Evolutionary conservation across 225 moss, liverwort and hornwort genomes (phyloP), one percentile per base, ranked within the genome.

Genomic region (Polytrichum formosum): DNA sequence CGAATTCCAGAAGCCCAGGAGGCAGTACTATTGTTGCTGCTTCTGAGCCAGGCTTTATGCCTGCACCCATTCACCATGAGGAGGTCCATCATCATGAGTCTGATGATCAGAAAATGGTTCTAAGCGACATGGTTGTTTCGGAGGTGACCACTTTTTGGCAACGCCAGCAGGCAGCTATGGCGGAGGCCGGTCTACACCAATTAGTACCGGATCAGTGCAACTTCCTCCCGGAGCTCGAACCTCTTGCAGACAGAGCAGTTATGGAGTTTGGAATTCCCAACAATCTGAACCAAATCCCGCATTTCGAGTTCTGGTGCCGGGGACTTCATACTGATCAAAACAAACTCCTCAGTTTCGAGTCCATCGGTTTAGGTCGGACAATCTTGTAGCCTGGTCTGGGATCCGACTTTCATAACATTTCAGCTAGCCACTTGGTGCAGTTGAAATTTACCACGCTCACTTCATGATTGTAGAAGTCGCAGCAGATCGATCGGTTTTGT

Each of bases 101-200:
- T 22, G 25, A 22, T 63, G 30, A 69, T 31, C 75, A 46, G 29
- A 56, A 53, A 58, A 62, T 65, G 25, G 33, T 33, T 27, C 18
- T 19, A 26, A 29, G 46, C 17, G 26, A 65, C 67, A 21, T 46
- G 53, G 26, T 10, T n/a, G 73, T 73, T 19, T 54, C 69, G 53
- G 26, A 29, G 21, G 72, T 26, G 69, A 64, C 61, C 33, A 68
- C 71, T 9, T 77, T 72, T 20, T 84, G 77, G 80, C 71, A 61
- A 10, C 70, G 73, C 35, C 74, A 72, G 58, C 74, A 69, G 28
- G 71, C 66, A 58, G 67, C 64, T 10, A 74, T 74, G 76, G 64
- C 33, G 67, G 76, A 79, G 23, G 25, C 56, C 2, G 67, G 77
- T 21, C 77, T 72, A 29, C 33, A 68, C 4, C 78, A 78, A 54